phyloP scores from a whole-genome alignment of 2,329 filamentous ascomycete genomes.

The Colletotrichum tropicale region DNA sequence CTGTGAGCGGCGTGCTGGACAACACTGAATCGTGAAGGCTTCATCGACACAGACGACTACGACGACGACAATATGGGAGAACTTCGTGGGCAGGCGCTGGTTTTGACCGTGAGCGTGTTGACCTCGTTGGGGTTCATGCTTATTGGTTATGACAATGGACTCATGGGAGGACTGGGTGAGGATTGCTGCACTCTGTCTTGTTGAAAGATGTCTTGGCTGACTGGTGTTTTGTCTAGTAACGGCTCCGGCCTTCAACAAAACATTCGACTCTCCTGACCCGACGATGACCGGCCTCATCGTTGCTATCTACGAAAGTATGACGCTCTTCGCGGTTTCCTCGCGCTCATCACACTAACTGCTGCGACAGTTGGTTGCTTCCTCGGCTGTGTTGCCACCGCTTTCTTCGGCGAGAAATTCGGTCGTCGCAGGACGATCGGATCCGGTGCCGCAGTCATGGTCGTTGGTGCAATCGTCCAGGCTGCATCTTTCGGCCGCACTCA shows the following conservation, averaged over 20 bases:
- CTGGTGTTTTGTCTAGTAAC: slow-evolving; percentile 34
- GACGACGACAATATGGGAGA: neutral
- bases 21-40: neutral
- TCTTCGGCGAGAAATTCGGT: slow-evolving; percentile 48
- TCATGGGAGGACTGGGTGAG: slow-evolving; percentile 42
- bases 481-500: slow-evolving; percentile 45
- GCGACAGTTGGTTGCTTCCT: slow-evolving; percentile 31
- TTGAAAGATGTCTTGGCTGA: neutral
- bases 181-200: neutral
- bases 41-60: neutral
- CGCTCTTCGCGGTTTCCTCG: neutral
- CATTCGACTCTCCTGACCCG: slow-evolving; percentile 41
- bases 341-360: neutral
- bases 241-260: slow-evolving; percentile 40
- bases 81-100: slow-evolving; percentile 36
- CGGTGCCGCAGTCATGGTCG: slow-evolving; percentile 45
- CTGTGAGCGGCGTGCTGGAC: neutral
- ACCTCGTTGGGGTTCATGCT: slow-evolving; percentile 52
- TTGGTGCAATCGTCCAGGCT: slow-evolving; percentile 48
- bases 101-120: slow-evolving; percentile 45
- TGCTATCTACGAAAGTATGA: slow-evolving; percentile 44
- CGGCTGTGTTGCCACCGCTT: slow-evolving; percentile 28
- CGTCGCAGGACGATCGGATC: slow-evolving; percentile 43
- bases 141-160: slow-evolving; percentile 52
- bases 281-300: slow-evolving; percentile 51